A percentile compares a stretch with the other conserved stretches of the same genome.
Evolutionary conservation across 2,329 filamentous ascomycete genomes (phyloP).

Genomic region (Colletotrichum chlorophyti): DNA sequence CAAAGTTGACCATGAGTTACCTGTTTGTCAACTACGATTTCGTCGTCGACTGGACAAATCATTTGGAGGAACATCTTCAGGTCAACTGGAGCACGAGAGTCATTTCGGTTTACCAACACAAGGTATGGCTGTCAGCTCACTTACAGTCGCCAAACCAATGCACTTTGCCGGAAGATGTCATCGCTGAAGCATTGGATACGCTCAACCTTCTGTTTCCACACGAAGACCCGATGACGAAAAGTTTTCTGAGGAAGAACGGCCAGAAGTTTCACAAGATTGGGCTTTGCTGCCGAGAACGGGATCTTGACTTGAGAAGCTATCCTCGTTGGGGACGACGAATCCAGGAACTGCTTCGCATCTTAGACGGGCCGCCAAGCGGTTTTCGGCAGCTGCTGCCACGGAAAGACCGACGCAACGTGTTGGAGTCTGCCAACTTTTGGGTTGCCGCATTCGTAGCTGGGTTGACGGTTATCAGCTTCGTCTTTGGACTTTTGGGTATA

Average conservation of each 20-base stretch:
- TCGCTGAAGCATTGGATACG: background rate
- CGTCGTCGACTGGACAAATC: background rate
- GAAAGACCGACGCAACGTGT: background rate
- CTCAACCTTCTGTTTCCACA: conserved; percentile 3
- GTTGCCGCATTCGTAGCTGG: background rate
- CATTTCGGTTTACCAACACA: background rate
- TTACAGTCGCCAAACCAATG: background rate
- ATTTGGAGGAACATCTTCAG: background rate
- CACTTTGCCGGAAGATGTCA: background rate
- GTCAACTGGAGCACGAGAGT: background rate
- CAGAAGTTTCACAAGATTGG: background rate
- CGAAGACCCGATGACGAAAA: background rate
- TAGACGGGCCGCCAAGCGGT: background rate
- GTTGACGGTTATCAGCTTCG: background rate
- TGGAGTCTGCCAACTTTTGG: conserved; percentile 5
- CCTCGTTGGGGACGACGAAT: background rate
- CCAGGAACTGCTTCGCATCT: background rate
- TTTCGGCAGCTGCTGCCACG: background rate
- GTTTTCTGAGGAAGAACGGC: background rate
- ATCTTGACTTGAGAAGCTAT: background rate
- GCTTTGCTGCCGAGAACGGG: background rate
- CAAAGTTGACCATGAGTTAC: background rate
- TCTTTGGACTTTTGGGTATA: background rate
- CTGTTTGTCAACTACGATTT: background rate
- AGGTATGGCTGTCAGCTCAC: conserved; percentile 1